Evolutionary conservation across 78 protist species (phyloP), one percentile per base, ranked within the genome.

Genomic region (Cavenderia fasciculata): DNA sequence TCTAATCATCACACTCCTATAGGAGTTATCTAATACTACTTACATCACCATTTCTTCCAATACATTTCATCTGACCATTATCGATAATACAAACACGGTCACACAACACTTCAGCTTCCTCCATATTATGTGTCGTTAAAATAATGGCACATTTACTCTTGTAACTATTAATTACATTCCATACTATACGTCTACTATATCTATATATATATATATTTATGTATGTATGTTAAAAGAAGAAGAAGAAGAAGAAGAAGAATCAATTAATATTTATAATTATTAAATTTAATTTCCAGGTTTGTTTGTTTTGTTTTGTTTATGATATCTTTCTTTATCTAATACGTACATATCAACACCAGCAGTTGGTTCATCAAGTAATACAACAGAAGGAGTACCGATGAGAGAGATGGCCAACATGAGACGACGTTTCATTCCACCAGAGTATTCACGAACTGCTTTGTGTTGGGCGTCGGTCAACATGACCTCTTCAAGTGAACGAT

Each of bases 51-150:
- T 95, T 75, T 52, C 85, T 59, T 14, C 96, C 96, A 14, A 93
- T 29, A 47, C 92, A 85, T 61, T 46, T 31, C 49, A 94, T 34
- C 27, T 33, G 10, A 51, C 97, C 97, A 52, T 46, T 19, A 18
- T 40, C 61, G 69, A 96, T 71, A 31, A 97, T 93, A 38, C 75
- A 92, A 41, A 97, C 85, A 29, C 77, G 34, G 40, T 51, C 73
- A 25, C 96, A 93, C 49, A 96, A 74, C 12, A 78, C 57, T 33
- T 97, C 97, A 2, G 95, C 96, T 78, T 97, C 98, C 47, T 93
- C 96, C 96, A 97, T 96, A 43, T 85, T 75, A 74, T 97, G 98
- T 25, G 97, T 94, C 19, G 96, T 95, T 27, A 96, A 40, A 40
- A 95, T 63, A 8, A 95, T 73, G 1, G 86, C 36, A 23, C 95